phyloP scores from a whole-genome alignment of 2,329 filamentous ascomycete genomes.

The Ophiostoma novo-ulmi region DNA sequence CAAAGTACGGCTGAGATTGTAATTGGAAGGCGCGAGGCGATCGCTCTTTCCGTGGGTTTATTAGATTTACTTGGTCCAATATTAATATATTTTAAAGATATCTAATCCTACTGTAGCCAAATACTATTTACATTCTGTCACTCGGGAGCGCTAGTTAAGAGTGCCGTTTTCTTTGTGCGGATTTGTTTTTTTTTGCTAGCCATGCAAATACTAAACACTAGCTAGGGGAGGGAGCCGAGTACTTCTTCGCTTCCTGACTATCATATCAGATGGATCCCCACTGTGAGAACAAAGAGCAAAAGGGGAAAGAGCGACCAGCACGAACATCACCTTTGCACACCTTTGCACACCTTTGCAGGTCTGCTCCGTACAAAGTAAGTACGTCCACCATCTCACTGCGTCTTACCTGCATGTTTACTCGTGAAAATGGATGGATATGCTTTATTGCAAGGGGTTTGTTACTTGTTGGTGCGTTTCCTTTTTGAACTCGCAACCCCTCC shows the following conservation, averaged over 20 bases:
- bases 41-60: constrained; percentile 1
- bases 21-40: constrained; percentile 7
- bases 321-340: background rate
- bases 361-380: background rate
- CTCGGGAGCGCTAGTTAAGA: constrained; percentile 6
- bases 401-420: constrained; percentile 5
- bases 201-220: background rate
- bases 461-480: background rate
- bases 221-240: constrained; percentile 6
- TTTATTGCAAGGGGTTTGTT: background rate
- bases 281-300: constrained; percentile 3
- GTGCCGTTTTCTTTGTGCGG: constrained; percentile 5
- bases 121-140: background rate
- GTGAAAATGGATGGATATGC: background rate
- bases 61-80: background rate
- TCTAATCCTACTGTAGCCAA: too few species aligned
- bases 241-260: background rate
- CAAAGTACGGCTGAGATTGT: background rate
- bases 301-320: background rate
- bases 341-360: background rate
- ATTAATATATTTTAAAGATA: too few species aligned
- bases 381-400: background rate
- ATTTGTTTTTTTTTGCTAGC: background rate
- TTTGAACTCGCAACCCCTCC: background rate
- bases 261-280: constrained; percentile 6